Evolutionary conservation across 2,329 filamentous ascomycete species (phyloP), one percentile per base, ranked within the genome.

Genomic region (Arthrobotrys sinensis): DNA sequence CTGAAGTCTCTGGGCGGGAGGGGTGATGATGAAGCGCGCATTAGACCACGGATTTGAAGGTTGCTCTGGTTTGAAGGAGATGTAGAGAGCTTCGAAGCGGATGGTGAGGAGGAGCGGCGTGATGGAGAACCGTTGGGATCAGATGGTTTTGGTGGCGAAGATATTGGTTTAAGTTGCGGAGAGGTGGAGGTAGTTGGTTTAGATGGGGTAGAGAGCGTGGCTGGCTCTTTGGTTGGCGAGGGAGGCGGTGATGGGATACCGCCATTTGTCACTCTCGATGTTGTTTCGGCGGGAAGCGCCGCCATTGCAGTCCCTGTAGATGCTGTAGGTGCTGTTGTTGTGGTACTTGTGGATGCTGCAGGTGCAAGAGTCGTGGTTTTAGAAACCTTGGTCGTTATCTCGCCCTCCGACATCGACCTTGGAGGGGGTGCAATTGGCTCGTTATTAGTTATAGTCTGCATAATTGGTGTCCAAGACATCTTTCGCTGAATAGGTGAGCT

Each of bases 201-300:
- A 1, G 45, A 28, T 32, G 43, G 38, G 1, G 67, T 57, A 7
- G 69, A 34, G 4, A 60, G 38, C 1, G 34, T 64, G 34, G 46
- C 38, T 21, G 36, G 36, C 16, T 79, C 76, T 46, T 75, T 73
- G 4, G 76, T 69, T 36, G 76, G 76, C 11, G 76, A 79, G 6
- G 76, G 76, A 60, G 76, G 76, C 21, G 76, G 76, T 4, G 76
- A 79, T 28, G 76, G 76, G 6, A 79, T 79, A 3, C 76, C 76
- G 12, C 76, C 65, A 24, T 73, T 75, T n/a, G 75, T 72, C 10
- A 73, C 75, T 11, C 55, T 50, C 8, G 75, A 64, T 40, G 68
- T 40, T n/a, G 62, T 38, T 21, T 73, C 75, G 6, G 45, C 28
- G 14, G 64, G 34, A 38, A 45, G 40, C 1, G 66, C 16, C 5